phyloP scores from a whole-genome alignment of 2,329 filamentous ascomycete genomes.

The Pseudophaeomoniella oleicola region DNA sequence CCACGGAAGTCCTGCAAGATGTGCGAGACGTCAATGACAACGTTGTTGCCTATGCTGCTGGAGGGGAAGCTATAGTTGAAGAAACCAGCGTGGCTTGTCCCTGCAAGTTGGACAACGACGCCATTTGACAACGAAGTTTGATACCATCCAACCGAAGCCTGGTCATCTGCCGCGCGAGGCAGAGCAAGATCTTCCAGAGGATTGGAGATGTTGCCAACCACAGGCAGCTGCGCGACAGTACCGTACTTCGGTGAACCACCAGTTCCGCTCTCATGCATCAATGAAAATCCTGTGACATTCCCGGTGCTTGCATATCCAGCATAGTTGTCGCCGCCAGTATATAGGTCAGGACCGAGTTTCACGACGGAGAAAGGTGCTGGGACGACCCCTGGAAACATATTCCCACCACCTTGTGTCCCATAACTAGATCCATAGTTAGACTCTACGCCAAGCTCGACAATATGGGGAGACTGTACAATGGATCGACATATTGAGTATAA shows the following conservation, averaged over 20 bases:
- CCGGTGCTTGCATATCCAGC: constrained; percentile 32
- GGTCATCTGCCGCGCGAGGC: constrained; percentile 33
- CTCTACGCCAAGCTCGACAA: no score
- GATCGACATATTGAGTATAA: constrained; percentile 1
- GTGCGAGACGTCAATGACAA: constrained; percentile 12
- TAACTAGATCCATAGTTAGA: constrained; percentile 8
- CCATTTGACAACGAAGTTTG: constrained; percentile 43
- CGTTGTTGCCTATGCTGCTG: constrained; percentile 8
- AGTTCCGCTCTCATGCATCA: constrained; percentile 39
- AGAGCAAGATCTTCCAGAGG: constrained; percentile 42
- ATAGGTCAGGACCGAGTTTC: constrained; percentile 28
- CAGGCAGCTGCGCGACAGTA: constrained; percentile 23
- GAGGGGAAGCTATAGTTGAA: constrained; percentile 51
- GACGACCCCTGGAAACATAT: constrained; percentile 27
- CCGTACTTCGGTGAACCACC: constrained; percentile 24
- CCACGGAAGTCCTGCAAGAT: constrained; percentile 43
- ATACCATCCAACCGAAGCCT: constrained; percentile 52
- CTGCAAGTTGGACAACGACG: constrained; percentile 52
- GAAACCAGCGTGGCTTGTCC: constrained; percentile 48
- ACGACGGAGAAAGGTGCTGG: constrained; percentile 26
- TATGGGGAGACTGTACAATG: no score
- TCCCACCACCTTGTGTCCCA: constrained; percentile 21
- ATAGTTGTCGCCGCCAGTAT: constrained; percentile 21
- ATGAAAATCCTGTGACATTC: constrained; percentile 35
- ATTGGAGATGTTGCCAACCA: constrained; percentile 62